Evolutionary conservation across 768 basidiomycete genomes (phyloP), one percentile per base, ranked within the genome.

Genomic region (Leucocoprinus sp.): DNA sequence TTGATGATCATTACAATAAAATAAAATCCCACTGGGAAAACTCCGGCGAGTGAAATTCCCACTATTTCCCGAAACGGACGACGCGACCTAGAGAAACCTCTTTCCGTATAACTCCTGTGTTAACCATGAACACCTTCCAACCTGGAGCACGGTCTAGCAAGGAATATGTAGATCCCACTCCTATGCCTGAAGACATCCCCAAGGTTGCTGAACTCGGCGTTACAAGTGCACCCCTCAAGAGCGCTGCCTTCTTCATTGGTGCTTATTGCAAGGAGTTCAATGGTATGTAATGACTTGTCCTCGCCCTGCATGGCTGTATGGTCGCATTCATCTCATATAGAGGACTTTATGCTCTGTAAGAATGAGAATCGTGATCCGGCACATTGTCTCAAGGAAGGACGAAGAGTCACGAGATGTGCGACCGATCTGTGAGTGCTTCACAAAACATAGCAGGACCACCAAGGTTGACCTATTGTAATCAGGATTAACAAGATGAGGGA

Each of bases 231-330:
- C 96, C 95, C 1, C 70, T 98, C 58, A 97, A 98, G 71, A 89
- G 86, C 55, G 92, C 95, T 1, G 85, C 91, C 6, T 98, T 97
- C 78, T 97, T 97, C 69, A 81, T 99, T 61, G 96, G 92, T 22
- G 84, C 87, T 28, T 78, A 90, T 62, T 99, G 95, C 78, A 91
- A 91, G 66, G 88, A 92, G 47, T 95, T 81, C 69, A 98, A 95
- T 68, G 95, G 95, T 97, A 50, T 42, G 85, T 67, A n/a, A 22
- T n/a, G 14, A n/a, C 11, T 8, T 7, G 4, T 14, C 14, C 4
- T n/a, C 3, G 9, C 8, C 31, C n/a, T 24, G 15, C 2, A 26
- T 2, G 34, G 4, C 37, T 45, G 14, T 38, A 22, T 12, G 8
- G 23, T 43, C 28, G 40, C 23, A 45, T 19, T 14, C 23, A 12